These are phyloP conservation scores for Ophiostoma piceae DNA, from an alignment of 2,329 filamentous ascomycete genomes.

Conservation along the genomic window DNA sequence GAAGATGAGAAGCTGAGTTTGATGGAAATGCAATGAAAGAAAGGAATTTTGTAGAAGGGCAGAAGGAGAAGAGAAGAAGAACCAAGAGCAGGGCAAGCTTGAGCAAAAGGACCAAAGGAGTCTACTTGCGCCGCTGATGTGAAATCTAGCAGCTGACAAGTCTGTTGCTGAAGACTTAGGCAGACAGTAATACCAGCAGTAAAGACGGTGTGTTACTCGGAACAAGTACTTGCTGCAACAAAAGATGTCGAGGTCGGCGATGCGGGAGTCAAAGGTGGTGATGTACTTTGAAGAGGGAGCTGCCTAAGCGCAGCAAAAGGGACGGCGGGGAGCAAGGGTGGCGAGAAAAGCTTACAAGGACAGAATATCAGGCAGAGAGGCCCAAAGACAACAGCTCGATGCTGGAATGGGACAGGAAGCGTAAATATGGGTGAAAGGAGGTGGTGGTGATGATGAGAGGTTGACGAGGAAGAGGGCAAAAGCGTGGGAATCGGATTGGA, in stretches of 20 bases:
- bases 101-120: neutral
- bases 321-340: neutral
- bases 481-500: constrained; percentile 18
- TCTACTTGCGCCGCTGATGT: neutral
- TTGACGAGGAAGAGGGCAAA: constrained; percentile 15
- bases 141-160: neutral
- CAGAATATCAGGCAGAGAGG: constrained; percentile 15
- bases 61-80: neutral
- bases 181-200: neutral
- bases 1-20: neutral
- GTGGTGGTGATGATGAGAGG: constrained; percentile 16
- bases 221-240: neutral
- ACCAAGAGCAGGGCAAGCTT: neutral
- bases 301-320: neutral
- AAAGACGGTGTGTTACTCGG: neutral
- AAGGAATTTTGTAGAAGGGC: neutral
- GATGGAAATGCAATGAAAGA: neutral
- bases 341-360: constrained; percentile 20
- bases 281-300: neutral
- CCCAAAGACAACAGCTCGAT: constrained; percentile 14
- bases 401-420: neutral
- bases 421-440: constrained; percentile 15
- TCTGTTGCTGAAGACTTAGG: neutral
- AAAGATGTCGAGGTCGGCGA: neutral
- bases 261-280: neutral